Evolutionary conservation across 1,284 basidiomycete species (phyloP), one percentile per base, ranked within the genome.

Genomic region (Apiotrichum porosum): DNA sequence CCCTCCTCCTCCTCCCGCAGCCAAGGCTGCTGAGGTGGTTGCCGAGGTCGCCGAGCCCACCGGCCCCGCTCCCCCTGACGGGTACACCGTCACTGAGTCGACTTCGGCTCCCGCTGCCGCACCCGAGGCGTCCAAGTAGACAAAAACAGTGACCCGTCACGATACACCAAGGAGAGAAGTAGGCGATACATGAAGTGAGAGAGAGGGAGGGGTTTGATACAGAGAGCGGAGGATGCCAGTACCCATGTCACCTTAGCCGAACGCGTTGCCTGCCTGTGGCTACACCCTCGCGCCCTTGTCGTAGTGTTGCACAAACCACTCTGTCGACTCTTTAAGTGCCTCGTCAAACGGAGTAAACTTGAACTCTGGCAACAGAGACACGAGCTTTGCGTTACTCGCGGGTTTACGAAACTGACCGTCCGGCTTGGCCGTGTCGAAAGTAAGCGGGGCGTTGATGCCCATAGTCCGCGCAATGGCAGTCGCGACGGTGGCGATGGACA

Each of bases 341-440:
- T 80, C 57, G 14, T 86, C 79, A 63, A 92, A 92, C 6, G 88
- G 88, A 33, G 89, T 92, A 72, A 92, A 93, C 68, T 83, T 63
- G 73, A 91, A 93, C 28, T 52, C 43, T 4, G 42, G 63, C 30
- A 89, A 81, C 34, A 85, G 73, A 19, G 72, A 74, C 28, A 86
- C 66, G 6, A 93, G 75, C 71, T 90, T 92, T 63, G 80, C 82
- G 72, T 94, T 94, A 36, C 86, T 88, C n/a, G 90, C 90, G 0
- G 89, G 88, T 75, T 93, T 93, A 58, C 90, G 84, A 79, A 84
- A 90, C 71, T 94, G 90, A 2, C 90, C 90, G 61, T 94, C 88
- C 3, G 86, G 58, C 45, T 69, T 72, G 17, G 66, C 54, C 1
- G 62, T 58, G 58, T 75, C 75, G 47, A 69, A 73, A 12, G 26